Conservation (phyloP, 2,329 filamentous ascomycete species). For the Trichoderma afroharzianum region DNA sequence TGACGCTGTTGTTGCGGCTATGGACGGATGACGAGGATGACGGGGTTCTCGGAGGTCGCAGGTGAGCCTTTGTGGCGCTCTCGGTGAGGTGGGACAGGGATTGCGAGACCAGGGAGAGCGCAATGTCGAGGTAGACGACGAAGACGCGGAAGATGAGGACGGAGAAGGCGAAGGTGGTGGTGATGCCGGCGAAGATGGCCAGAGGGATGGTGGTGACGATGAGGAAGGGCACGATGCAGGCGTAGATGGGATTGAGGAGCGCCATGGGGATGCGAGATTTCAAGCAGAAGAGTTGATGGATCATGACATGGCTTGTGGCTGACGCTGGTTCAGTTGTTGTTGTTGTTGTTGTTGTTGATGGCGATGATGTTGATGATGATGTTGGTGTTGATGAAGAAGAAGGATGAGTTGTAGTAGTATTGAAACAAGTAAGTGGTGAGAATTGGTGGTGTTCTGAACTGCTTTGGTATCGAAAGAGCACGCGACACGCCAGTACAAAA, state of each 20-base stretch:
- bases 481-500: background rate
- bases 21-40: constrained; percentile 22
- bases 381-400: background rate
- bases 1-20: constrained; percentile 20
- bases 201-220: constrained; percentile 61
- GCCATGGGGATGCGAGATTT: constrained; percentile 39
- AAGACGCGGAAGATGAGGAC: constrained; percentile 58
- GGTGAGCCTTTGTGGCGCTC: constrained; percentile 28
- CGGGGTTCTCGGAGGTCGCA: constrained; percentile 19
- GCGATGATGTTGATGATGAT: background rate
- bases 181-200: constrained; percentile 59
- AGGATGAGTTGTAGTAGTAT: background rate
- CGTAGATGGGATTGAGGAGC: constrained; percentile 52
- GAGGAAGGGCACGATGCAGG: constrained; percentile 59
- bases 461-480: background rate
- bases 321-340: background rate
- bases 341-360: background rate
- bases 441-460: background rate
- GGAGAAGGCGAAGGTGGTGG: constrained; percentile 58
- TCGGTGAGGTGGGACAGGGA: constrained; percentile 41
- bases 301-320: constrained; percentile 13
- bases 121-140: constrained; percentile 62
- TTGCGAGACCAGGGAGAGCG: constrained; percentile 53
- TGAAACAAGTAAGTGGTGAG: background rate
- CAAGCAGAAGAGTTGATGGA: background rate